Evolutionary conservation across 2,329 filamentous ascomycete genomes (phyloP), one percentile per base, ranked within the genome.

Genomic region (Cryphonectria radicalis): DNA sequence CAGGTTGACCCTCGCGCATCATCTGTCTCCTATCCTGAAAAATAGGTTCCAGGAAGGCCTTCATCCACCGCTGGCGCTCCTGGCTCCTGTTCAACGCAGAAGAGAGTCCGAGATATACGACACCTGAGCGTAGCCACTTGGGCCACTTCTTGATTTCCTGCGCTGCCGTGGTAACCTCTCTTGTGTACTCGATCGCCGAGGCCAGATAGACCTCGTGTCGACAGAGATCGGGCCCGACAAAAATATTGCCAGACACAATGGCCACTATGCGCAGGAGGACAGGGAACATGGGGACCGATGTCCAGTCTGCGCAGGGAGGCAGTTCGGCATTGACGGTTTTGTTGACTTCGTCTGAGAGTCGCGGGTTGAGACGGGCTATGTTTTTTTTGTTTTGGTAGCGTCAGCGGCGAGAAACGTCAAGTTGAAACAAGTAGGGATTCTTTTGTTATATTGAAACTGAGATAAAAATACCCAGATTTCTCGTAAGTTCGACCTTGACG

Each of bases 211-310:
- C 76, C 42, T 81, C 79, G 17, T 79, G 74, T n/a, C 81, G 81
- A 66, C 81, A 83, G 1, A 82, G 77, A 40, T 83, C 81, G 4
- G 80, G 77, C 2, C 82, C 82, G 59, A 84, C 77, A 69, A 84
- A 84, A n/a, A 84, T 76, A 28, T 81, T 77, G 4, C 82, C 82
- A 0, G 81, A 83, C 6, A 81, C 77, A 70, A 80, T 81, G 25
- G 80, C 81, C 0, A 84, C 78, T 35, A 84, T 78, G 7, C 80
- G 79, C 3, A 83, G 75, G n/a, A 84, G 70, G 2, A 76, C 76
- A 28, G 76, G 69, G 74, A 80, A 78, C 5, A 81, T 77, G 1
- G 78, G 79, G 28, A 82, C 75, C 1, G 77, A 70, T 0, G 76
- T 71, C 69, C 69, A 71, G 10, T 71, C 66, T 14, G 46, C 28